A percentile compares a stretch with the other conserved stretches of the same genome.
Conservation (phyloP, 1,284 basidiomycete species). For the Erythrobasidium hasegawianum region DNA sequence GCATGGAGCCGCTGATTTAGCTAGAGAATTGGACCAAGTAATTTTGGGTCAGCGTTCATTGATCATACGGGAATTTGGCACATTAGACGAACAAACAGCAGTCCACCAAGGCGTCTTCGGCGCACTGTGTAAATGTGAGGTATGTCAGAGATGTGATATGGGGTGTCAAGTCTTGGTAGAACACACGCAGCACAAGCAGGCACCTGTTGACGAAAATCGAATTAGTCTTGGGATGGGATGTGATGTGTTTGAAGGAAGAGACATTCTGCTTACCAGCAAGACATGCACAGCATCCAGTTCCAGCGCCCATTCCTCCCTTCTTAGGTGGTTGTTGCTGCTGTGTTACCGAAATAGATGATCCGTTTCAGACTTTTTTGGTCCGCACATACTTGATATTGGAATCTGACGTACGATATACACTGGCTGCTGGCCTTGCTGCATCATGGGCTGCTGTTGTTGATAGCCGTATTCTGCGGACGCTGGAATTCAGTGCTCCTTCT, state of each 20-base stretch:
- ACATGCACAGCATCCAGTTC: slow-evolving; percentile 36
- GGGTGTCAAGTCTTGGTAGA: not conserved
- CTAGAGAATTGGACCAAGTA: no score
- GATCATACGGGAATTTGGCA: no score
- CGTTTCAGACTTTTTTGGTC: no score
- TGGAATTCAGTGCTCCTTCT: not conserved
- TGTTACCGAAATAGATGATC: not conserved
- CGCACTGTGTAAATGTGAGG: not conserved
- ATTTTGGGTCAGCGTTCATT: no score
- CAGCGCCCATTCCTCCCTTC: slow-evolving; percentile 29
- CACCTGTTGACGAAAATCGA: no score
- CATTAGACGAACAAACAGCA: not conserved
- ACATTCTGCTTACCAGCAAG: slow-evolving; percentile 25
- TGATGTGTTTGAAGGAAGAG: no score
- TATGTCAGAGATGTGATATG: not conserved
- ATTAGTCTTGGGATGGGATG: no score
- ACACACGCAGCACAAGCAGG: slow-evolving; percentile 34
- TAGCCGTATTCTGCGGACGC: slow-evolving; percentile 33
- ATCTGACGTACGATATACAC: slow-evolving; percentile 19
- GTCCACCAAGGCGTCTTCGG: not conserved
- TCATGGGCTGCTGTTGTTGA: slow-evolving; percentile 25
- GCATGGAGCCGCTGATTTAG: no score
- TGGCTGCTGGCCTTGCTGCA: slow-evolving; percentile 9
- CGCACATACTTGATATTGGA: no score
- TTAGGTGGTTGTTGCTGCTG: slow-evolving; percentile 6